Conservation (phyloP, 441 rosid genomes). For the Euphorbia celastroides region DNA sequence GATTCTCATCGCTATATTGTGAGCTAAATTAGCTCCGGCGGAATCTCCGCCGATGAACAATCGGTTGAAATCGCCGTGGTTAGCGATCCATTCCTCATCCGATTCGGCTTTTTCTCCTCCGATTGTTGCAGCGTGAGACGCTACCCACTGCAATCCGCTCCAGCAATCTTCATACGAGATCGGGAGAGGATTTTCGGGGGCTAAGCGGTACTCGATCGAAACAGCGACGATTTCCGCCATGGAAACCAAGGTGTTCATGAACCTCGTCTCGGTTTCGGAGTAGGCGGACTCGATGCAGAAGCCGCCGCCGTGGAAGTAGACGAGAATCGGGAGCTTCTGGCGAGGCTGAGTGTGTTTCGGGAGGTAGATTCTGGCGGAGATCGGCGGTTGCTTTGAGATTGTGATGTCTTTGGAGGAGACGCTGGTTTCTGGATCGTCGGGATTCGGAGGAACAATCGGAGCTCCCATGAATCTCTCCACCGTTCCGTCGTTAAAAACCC, state of each 20-base stretch:
- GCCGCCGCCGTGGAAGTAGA: slow-evolving; percentile 44
- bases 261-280: slow-evolving; percentile 23
- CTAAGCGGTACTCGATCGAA: slow-evolving; percentile 40
- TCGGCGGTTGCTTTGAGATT: slow-evolving; percentile 24
- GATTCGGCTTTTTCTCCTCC: neutral
- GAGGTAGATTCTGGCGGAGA: slow-evolving; percentile 35
- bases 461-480: slow-evolving; percentile 24
- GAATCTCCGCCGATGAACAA: slow-evolving; percentile 19
- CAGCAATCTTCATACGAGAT: slow-evolving; percentile 34
- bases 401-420: slow-evolving; percentile 39
- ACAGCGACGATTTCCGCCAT: slow-evolving; percentile 28
- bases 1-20: slow-evolving; percentile 25
- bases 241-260: slow-evolving; percentile 25
- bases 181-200: slow-evolving; percentile 41
- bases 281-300: slow-evolving; percentile 43
- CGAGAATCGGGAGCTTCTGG: slow-evolving; percentile 31
- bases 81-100: neutral
- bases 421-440: slow-evolving; percentile 28
- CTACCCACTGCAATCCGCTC: slow-evolving; percentile 35
- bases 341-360: slow-evolving; percentile 22
- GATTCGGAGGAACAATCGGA: slow-evolving; percentile 29
- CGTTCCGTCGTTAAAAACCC: slow-evolving; percentile 33
- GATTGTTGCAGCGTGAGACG: slow-evolving; percentile 18
- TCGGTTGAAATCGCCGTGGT: slow-evolving; percentile 12
- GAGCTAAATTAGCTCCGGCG: slow-evolving; percentile 31